Evolutionary conservation across 2,329 filamentous ascomycete genomes (phyloP).

Genomic region (Furcasterigmium furcatum): DNA sequence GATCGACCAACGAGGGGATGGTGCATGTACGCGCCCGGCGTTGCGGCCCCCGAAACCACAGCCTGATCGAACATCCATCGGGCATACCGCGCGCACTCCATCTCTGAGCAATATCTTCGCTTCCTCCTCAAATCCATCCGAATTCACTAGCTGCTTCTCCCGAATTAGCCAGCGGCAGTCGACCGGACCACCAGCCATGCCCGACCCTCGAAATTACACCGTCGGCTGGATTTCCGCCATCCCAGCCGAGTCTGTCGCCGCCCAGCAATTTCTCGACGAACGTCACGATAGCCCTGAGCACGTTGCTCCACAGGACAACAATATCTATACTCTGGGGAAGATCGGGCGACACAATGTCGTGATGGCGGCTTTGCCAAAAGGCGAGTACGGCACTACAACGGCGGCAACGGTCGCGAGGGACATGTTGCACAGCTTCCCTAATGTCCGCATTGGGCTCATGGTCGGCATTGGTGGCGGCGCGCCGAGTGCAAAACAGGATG

Average conservation of each 20-base stretch:
- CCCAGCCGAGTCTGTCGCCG: conserved; percentile 29
- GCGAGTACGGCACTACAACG: conserved; percentile 22
- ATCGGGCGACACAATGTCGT: conserved; percentile 28
- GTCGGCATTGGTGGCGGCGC: conserved; percentile 24
- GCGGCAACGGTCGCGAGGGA: conserved; percentile 24
- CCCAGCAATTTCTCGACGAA: conserved; percentile 34
- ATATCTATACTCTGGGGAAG: conserved; percentile 22
- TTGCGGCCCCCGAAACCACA: neutral
- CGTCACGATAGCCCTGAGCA: conserved; percentile 21
- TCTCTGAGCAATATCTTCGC: too few relatives aligned
- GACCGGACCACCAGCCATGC: neutral
- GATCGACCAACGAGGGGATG: neutral
- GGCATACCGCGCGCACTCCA: too few relatives aligned
- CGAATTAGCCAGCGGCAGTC: neutral
- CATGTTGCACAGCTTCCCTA: conserved; percentile 23
- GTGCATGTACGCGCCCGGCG: neutral
- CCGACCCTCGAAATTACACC: conserved; percentile 21
- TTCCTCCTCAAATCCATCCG: neutral
- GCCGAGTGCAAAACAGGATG: conserved; percentile 11
- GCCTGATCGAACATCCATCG: neutral
- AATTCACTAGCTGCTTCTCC: neutral
- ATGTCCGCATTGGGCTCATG: conserved; percentile 25
- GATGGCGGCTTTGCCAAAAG: conserved; percentile 23
- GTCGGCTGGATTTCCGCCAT: conserved; percentile 43
- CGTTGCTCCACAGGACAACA: conserved; percentile 11